Evolutionary conservation across 768 basidiomycete species (phyloP).

Genomic region (Suillus weaverae): DNA sequence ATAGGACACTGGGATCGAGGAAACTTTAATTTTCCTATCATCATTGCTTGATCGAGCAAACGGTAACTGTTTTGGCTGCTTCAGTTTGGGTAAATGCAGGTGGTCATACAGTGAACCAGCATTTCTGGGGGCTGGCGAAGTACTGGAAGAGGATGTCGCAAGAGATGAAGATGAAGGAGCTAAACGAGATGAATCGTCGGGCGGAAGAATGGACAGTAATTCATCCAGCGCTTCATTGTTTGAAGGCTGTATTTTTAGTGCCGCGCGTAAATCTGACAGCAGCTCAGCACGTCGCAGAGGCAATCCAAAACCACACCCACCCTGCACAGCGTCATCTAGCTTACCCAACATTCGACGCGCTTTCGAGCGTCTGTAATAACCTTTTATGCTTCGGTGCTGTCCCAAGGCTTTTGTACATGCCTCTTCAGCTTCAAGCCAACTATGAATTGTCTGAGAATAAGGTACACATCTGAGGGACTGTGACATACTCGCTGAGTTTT

Average conservation of each 20-base stretch:
- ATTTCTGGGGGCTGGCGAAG: slow-evolving; percentile 14
- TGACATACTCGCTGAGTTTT: slow-evolving; percentile 64
- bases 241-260: slow-evolving; percentile 61
- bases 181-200: slow-evolving; percentile 16
- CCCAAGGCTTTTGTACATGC: slow-evolving; percentile 65
- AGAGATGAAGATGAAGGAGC: slow-evolving; percentile 18
- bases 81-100: slow-evolving; percentile 41
- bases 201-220: slow-evolving; percentile 41
- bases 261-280: slow-evolving; percentile 56
- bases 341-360: slow-evolving; percentile 62
- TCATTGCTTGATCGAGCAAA: slow-evolving; percentile 54
- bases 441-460: slow-evolving; percentile 31
- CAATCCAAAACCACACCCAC: slow-evolving; percentile 30
- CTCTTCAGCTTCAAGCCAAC: slow-evolving; percentile 71
- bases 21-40: slow-evolving; percentile 53
- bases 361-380: slow-evolving; percentile 66
- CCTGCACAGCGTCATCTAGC: slow-evolving; percentile 59
- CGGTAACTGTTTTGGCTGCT: slow-evolving; percentile 48
- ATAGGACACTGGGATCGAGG: slow-evolving; percentile 44
- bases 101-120: slow-evolving; percentile 21
- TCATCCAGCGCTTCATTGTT: slow-evolving; percentile 64
- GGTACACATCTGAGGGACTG: slow-evolving; percentile 7
- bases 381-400: slow-evolving; percentile 70
- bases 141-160: slow-evolving; percentile 31
- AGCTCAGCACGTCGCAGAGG: neutral